Conservation (phyloP, 1,284 basidiomycete species). For the Cryptococcus floricola region DNA sequence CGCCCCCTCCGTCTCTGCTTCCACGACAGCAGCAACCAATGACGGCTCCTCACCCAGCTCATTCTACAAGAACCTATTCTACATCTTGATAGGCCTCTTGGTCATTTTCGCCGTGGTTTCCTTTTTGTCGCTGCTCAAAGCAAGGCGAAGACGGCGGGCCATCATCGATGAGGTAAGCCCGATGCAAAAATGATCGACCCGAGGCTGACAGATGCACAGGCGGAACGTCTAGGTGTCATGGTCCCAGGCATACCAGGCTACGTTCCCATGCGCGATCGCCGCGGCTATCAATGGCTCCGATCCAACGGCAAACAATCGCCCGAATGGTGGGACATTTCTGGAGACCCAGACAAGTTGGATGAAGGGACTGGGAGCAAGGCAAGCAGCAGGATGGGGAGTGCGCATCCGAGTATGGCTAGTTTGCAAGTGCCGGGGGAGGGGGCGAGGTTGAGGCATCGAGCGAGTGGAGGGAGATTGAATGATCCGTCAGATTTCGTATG, state of each 20-base stretch:
- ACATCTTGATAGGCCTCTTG: slow-evolving; percentile 46
- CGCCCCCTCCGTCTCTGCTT: background rate
- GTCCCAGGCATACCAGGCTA: slow-evolving; percentile 45
- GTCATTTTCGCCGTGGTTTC: slow-evolving; percentile 38
- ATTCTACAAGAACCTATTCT: slow-evolving; percentile 35
- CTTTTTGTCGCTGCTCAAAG: slow-evolving; percentile 34
- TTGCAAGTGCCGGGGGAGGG: background rate
- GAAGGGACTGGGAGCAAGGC: background rate
- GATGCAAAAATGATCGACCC: background rate
- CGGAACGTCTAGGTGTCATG: slow-evolving; percentile 38
- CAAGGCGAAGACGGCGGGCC: slow-evolving; percentile 30
- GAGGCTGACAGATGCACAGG: slow-evolving; percentile 14
- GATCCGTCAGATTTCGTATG: slow-evolving; percentile 9
- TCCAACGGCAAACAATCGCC: slow-evolving; percentile 32
- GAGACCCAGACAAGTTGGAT: no score
- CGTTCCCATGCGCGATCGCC: slow-evolving; percentile 38
- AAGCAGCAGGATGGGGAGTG: background rate
- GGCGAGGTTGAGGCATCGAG: no score
- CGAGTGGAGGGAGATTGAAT: background rate
- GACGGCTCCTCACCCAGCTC: slow-evolving; percentile 15
- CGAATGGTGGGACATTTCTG: slow-evolving; percentile 42
- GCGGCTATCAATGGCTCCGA: slow-evolving; percentile 16
- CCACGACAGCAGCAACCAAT: background rate
- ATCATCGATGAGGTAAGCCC: slow-evolving; percentile 35
- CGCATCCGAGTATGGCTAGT: background rate